Evolutionary conservation across 768 basidiomycete species (phyloP), one percentile per base, ranked within the genome.

Genomic region (Boletellus emodensis): DNA sequence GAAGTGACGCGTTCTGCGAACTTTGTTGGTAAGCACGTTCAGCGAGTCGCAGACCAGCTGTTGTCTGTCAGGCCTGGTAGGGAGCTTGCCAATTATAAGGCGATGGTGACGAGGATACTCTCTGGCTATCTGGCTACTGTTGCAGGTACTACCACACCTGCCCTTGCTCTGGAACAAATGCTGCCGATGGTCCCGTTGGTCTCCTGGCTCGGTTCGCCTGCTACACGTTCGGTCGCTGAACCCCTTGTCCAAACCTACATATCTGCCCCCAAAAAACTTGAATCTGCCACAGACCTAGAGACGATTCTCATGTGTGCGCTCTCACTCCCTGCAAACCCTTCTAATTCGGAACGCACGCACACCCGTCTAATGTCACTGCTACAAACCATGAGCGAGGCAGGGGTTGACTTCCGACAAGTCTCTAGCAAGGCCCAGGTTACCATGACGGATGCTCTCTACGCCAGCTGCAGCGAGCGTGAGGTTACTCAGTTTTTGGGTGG

Each of bases 221-320:
- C 72, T 0, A 55, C 66, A 4, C 58, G 65, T 0, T 63, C 63
- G 35, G 68, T 76, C 15, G 71, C 72, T 2, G 62, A 67, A 7
- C 65, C 69, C 46, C 68, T 75, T 52, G 62, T 84, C 28, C 68
- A 78, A 33, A 61, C 76, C 12, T 84, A 82, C 59, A 66, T 66
- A 48, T 54, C 68, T n/a, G 62, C 74, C 63, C 70, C 56, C 44
- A 52, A 38, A 26, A 64, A 69, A 4, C 69, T 83, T 9, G 9
- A 18, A 39, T 53, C 58, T 1, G 3, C 56, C 0, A 54, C 64
- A 7, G 80, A 83, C 35, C 78, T 80, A 71, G 75, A 75, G 37
- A 44, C 52, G 2, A 60, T 74, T 7, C 55, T 86, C 15, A 55
- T 77, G 1, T 72, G 71, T 26, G 73, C 76, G 7, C 57, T 63